Conservation (phyloP, 768 basidiomycete genomes). For the Artomyces pyxidatus region DNA sequence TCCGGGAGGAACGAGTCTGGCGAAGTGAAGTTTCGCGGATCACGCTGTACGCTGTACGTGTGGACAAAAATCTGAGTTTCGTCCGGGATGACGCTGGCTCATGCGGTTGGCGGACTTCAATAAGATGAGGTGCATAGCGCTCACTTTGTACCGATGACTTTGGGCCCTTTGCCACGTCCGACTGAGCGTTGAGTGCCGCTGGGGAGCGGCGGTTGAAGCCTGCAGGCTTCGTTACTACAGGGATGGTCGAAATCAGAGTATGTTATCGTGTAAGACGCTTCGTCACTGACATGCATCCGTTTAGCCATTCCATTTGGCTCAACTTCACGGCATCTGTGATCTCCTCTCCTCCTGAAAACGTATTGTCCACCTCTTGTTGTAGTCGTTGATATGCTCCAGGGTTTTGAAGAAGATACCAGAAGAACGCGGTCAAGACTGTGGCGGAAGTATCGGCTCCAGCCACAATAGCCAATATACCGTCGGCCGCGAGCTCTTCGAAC, state of each 20-base stretch:
- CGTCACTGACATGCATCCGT: neutral
- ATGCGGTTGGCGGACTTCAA: neutral
- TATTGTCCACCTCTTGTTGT: neutral
- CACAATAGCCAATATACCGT: neutral
- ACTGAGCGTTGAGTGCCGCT: neutral
- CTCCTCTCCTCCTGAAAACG: neutral
- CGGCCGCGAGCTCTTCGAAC: neutral
- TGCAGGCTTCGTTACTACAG: neutral
- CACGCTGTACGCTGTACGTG: conserved; percentile 12
- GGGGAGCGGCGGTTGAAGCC: neutral
- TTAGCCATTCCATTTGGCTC: neutral
- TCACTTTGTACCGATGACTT: neutral
- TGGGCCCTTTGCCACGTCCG: neutral
- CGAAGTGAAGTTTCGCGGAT: conserved; percentile 7
- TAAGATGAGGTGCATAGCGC: neutral
- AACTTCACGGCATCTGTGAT: neutral
- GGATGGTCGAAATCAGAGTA: neutral
- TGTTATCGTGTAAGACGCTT: neutral
- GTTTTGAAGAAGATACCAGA: neutral
- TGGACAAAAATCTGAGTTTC: conserved; percentile 10
- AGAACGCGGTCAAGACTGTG: neutral
- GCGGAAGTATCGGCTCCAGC: neutral
- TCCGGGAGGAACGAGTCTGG: conserved; percentile 12
- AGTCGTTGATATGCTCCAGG: neutral
- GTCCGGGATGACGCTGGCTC: conserved; percentile 9